Evolutionary conservation across 192 early-diverging fungal genomes (phyloP).

Genomic region (Coemansia sp.): DNA sequence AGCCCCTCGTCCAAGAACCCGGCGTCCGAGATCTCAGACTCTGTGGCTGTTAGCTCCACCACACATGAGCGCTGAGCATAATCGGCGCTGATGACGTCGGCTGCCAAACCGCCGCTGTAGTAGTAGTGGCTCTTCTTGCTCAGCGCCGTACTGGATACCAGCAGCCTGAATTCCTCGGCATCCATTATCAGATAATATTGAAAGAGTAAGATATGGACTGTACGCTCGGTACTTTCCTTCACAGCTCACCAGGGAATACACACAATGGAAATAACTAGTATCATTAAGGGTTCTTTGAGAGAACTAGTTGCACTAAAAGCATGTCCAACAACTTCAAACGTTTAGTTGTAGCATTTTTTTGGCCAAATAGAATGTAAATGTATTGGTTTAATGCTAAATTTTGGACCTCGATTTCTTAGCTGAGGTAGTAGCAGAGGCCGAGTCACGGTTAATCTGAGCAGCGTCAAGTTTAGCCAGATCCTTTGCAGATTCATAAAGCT

Average conservation of each 20-base stretch:
- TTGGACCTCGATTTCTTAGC: background rate
- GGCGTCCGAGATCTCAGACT: no score
- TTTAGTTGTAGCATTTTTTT: no score
- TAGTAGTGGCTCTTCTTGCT: slow-evolving; percentile 45
- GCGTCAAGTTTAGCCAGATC: slow-evolving; percentile 71
- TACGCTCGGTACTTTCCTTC: no score
- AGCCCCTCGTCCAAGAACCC: no score
- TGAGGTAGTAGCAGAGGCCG: background rate
- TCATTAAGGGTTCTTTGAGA: background rate
- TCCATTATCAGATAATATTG: no score
- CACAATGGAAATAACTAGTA: background rate
- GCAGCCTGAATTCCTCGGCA: background rate
- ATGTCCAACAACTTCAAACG: no score
- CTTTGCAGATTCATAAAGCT: slow-evolving; percentile 84
- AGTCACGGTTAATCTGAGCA: slow-evolving; percentile 24
- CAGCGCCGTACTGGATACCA: background rate
- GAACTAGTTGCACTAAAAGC: background rate
- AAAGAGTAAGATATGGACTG: no score
- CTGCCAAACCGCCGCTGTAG: slow-evolving; percentile 19
- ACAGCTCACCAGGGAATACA: background rate
- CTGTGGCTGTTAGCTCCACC: no score
- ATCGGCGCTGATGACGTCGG: slow-evolving; percentile 15
- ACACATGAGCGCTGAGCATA: no score
- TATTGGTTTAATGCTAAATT: background rate
- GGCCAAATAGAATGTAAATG: no score